phyloP scores from a whole-genome alignment of 106 monocot species.

The Ottelia alismoides region DNA sequence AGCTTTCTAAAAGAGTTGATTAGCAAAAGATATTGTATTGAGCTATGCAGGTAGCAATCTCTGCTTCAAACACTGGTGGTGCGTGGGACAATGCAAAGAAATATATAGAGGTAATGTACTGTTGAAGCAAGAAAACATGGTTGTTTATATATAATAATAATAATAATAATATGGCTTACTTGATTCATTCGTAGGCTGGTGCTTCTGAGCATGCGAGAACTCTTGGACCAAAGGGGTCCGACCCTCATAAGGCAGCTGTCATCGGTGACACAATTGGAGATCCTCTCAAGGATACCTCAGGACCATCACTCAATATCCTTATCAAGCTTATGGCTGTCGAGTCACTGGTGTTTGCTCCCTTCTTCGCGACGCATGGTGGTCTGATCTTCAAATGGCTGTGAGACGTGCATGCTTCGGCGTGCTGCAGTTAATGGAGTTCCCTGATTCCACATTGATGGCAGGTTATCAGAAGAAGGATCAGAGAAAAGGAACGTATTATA shows the following conservation, averaged over 20 bases:
- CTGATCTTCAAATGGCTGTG: conserved; percentile 37
- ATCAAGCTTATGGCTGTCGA: conserved; percentile 76
- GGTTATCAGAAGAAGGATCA: too few relatives aligned
- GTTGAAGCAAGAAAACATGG: background rate
- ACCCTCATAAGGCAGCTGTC: conserved; percentile 59
- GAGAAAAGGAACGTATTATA: too few relatives aligned
- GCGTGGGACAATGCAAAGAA: conserved; percentile 83
- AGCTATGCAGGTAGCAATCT: conserved; percentile 18
- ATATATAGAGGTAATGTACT: conserved; percentile 48
- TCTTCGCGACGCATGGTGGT: conserved; percentile 54
- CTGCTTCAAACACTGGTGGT: conserved; percentile 38
- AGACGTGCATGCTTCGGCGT: too few relatives aligned
- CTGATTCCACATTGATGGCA: too few relatives aligned
- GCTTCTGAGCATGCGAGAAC: conserved; percentile 46
- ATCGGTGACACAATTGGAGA: conserved; percentile 65
- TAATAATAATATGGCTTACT: too few relatives aligned
- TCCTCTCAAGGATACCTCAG: conserved; percentile 53
- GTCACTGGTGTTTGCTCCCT: conserved; percentile 56
- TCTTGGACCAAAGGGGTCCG: conserved; percentile 58
- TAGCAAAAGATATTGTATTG: too few relatives aligned
- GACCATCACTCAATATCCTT: conserved; percentile 62
- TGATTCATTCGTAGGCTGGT: conserved; percentile 35
- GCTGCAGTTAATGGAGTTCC: too few relatives aligned
- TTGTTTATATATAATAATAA: too few relatives aligned
- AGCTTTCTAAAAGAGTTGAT: too few relatives aligned